Percentiles rank a stretch among this genome's conserved stretches.
Conservation (phyloP, 2,329 filamentous ascomycete genomes). For the Aspergillus floridensis region DNA sequence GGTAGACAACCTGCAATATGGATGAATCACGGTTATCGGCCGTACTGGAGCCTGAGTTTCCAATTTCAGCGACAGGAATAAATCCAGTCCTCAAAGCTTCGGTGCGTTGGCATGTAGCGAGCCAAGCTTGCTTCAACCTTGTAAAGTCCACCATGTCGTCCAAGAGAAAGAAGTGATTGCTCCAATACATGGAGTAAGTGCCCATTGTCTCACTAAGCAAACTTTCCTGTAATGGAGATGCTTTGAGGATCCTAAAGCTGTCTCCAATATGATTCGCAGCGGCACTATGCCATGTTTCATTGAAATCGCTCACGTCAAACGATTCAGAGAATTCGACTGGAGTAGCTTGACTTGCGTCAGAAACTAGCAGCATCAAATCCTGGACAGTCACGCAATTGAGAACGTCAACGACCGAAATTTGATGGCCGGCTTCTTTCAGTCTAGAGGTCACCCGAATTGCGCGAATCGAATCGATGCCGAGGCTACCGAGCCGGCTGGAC, state of each 20-base stretch:
- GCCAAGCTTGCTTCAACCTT: constrained; percentile 35
- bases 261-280: constrained; percentile 18
- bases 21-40: constrained; percentile 17
- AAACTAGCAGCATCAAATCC: constrained; percentile 23
- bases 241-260: constrained; percentile 24
- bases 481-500: constrained; percentile 23
- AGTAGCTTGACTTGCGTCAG: background rate
- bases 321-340: background rate
- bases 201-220: constrained; percentile 42
- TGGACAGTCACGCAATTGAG: constrained; percentile 29
- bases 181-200: constrained; percentile 40
- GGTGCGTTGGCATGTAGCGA: constrained; percentile 25
- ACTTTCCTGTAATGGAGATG: constrained; percentile 40
- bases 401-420: constrained; percentile 30
- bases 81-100: constrained; percentile 41
- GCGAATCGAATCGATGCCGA: constrained; percentile 35
- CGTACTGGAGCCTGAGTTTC: background rate
- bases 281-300: constrained; percentile 20
- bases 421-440: constrained; percentile 24
- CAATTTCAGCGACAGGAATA: constrained; percentile 29
- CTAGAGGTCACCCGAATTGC: constrained; percentile 29
- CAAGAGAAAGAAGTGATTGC: constrained; percentile 38
- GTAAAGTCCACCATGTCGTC: constrained; percentile 25
- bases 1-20: constrained; percentile 31
- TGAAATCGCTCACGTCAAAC: constrained; percentile 25